Base-by-base conservation (phyloP, 1,139 yeast species). In the Pichia sp. region DNA sequence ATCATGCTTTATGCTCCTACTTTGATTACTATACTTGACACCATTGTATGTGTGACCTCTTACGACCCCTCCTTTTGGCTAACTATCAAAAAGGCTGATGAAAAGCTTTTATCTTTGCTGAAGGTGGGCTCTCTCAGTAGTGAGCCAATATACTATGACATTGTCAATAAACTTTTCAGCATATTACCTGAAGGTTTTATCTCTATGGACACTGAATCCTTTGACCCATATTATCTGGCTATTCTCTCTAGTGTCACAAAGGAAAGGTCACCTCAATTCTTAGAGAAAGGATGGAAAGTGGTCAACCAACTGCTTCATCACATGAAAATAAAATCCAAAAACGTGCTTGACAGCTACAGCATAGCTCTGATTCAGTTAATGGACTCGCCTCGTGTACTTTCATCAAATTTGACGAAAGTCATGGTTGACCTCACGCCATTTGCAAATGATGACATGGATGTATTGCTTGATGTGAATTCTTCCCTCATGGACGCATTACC, bases 91-190 rank as follows among this genome's bases (percentile, higher is more conserved):
- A 69, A 50, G 35, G 56, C 62, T 47, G 69, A 58, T 39, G 69
- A 52, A 2, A 68, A 69, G 39, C 51, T 79, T 9, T 30, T 64
- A 1, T 67, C 59, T 0, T 68, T 76, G 41, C 50, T 80, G 22
- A 59, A 60, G 13, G 41, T 74, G 13, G 82, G 86, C 0, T 67
- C 72, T 5, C 65, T 78, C 35, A 66, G 65, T 38, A 74, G 79
- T 46, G 62, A 63, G 29, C 68, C 77, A 0, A 45, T 59, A 0
- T 78, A 75, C 48, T 80, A 70, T 48, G 46, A 45, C 5, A 37
- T 55, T 10, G 39, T 67, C 11, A 44, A 22, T 14, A 42, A 30
- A 20, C 38, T 49, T 40, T 46, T 49, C 12, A 47, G 39, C 7
- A 41, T 39, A 7, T 46, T 49, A 23, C 65, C 58, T 18, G 39